Evolutionary conservation across 2,329 filamentous ascomycete species (phyloP), one percentile per base, ranked within the genome.

Genomic region (Piedraia hortae): DNA sequence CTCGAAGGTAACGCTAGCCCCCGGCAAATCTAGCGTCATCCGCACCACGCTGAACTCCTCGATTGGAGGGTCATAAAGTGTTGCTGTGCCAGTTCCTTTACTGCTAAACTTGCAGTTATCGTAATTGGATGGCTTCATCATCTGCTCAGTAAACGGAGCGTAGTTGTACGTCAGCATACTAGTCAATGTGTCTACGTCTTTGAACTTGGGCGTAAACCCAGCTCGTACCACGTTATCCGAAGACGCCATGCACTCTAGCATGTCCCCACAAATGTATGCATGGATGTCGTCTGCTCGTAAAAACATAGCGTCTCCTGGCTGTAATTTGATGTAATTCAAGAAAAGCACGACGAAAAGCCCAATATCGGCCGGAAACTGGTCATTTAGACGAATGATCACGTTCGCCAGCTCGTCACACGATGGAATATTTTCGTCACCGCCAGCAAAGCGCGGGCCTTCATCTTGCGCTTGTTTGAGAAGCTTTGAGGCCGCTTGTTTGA

Each of bases 171-270:
- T 97, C 33, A 97, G 53, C 68, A 90, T 89, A 29, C 65, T 59
- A 16, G 82, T 77, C 6, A 97, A 56, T 0, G 78, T 93, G 24
- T 66, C 51, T 11, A 93, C 75, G 35, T 97, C 85, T 51, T 93
- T 91, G 59, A 90, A 97, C 45, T 97, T 97, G 25, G 85, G 85
- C 0, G 85, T 97, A 47, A 97, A 85, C 19, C 85, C 85, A 0
- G 85, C 85, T 25, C 85, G 78, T 22, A 97, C 80, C 16, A 97
- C 85, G 34, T 97, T 97, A 57, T 97, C 85, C n/a, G 75, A 89
- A 5, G 77, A 71, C 0, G 85, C 85, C 85, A 97, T 97, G 54
- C 85, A 97, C 48, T 97, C 85, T 43, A 97, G 78, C 34, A 97
- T 90, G 40, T 97, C 82, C 27, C 75, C 75, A 3, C 69, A 77